These are phyloP conservation scores for Saccharomycopsis fodiens DNA, from an alignment of 805 yeast species.

Conservation along the genomic window DNA sequence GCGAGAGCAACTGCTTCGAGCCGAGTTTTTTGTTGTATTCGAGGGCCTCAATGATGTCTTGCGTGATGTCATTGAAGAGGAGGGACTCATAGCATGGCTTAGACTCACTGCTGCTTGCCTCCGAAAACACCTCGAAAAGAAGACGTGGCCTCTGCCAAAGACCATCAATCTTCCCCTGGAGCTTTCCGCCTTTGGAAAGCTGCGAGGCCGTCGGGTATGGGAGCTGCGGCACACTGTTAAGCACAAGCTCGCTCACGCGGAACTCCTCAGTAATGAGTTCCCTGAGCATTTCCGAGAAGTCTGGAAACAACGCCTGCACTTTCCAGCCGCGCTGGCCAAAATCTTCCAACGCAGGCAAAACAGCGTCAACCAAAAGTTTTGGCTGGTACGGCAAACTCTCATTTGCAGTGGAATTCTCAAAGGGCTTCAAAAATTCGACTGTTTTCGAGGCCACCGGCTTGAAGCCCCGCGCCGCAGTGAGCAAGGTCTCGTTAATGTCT, in stretches of 20 bases:
- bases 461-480: constrained; percentile 39
- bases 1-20: constrained; percentile 68
- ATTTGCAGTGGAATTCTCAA: background rate
- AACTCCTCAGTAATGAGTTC: constrained; percentile 15
- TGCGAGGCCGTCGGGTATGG: constrained; percentile 30
- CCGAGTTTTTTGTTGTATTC: constrained; percentile 88
- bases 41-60: constrained; percentile 68
- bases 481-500: constrained; percentile 34
- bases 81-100: constrained; percentile 55
- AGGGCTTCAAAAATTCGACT: constrained; percentile 24
- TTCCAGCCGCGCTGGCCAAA: constrained; percentile 36
- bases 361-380: constrained; percentile 39
- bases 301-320: constrained; percentile 32
- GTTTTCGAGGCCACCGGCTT: constrained; percentile 22
- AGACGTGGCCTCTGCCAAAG: constrained; percentile 62
- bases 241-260: background rate
- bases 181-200: constrained; percentile 28
- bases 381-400: constrained; percentile 40
- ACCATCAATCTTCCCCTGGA: constrained; percentile 49
- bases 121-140: constrained; percentile 52
- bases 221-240: constrained; percentile 21
- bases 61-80: constrained; percentile 64
- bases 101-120: constrained; percentile 50
- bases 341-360: constrained; percentile 42
- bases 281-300: constrained; percentile 22